Evolutionary conservation across 257 asterid species (phyloP).

Genomic region (Knoxia roxburghii): DNA sequence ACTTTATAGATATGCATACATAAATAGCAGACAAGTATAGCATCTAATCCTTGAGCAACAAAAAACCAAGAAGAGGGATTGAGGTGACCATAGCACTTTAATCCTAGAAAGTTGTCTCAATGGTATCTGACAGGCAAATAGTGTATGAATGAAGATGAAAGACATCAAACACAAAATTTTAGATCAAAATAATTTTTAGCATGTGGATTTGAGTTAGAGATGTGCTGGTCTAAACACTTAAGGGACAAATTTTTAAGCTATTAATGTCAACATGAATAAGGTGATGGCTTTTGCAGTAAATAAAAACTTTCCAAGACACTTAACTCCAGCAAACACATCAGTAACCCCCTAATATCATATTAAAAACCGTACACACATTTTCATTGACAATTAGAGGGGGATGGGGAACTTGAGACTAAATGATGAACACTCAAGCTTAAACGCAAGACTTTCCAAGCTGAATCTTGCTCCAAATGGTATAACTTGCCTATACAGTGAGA

Average conservation of each 20-base stretch:
- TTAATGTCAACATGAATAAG: not conserved
- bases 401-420: not conserved
- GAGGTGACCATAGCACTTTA: not conserved
- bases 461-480: not conserved
- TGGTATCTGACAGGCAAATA: not conserved
- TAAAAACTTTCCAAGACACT: too few relatives aligned
- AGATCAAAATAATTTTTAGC: not conserved
- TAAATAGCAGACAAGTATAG: too few relatives aligned
- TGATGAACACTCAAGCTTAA: not conserved
- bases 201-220: not conserved
- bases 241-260: not conserved
- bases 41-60: not conserved
- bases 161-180: not conserved
- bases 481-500: not conserved
- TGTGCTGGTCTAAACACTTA: not conserved
- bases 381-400: not conserved
- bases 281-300: not conserved
- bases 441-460: not conserved
- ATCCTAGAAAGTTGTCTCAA: not conserved
- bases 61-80: not conserved
- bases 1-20: not conserved
- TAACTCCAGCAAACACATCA: not conserved
- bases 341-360: not conserved
- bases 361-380: not conserved
- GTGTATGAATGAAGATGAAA: not conserved